These are phyloP conservation scores for Gaertneriomyces semiglobifer DNA, from an alignment of 192 early-diverging fungal genomes.

Conservation along the genomic window DNA sequence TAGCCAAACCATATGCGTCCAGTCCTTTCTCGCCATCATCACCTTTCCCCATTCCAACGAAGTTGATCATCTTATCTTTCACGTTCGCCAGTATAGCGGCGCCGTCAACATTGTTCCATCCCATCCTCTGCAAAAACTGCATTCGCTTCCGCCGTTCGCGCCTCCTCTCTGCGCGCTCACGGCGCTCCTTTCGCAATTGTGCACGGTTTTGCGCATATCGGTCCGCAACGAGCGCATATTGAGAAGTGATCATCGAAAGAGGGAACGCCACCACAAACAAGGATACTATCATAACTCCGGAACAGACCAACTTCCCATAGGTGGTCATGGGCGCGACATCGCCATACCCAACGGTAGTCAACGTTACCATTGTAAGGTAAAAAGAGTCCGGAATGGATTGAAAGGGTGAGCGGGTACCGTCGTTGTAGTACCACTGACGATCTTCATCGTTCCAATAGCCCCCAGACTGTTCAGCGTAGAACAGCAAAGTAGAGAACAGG, in stretches of 20 bases:
- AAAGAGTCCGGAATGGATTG: constrained; percentile 35
- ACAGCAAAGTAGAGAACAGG: constrained; percentile 19
- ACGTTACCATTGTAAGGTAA: constrained; percentile 27
- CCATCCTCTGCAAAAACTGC: neutral
- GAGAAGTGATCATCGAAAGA: constrained; percentile 36
- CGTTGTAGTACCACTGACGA: constrained; percentile 19
- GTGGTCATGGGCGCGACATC: constrained; percentile 27
- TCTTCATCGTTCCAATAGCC: constrained; percentile 17
- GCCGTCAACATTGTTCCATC: neutral
- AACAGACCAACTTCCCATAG: constrained; percentile 16
- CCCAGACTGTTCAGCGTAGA: constrained; percentile 23
- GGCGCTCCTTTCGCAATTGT: constrained; percentile 6
- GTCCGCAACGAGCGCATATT: constrained; percentile 29
- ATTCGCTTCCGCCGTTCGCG: constrained; percentile 1
- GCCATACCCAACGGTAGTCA: constrained; percentile 31
- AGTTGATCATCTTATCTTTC: neutral
- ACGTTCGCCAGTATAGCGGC: neutral
- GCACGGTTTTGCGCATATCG: constrained; percentile 18
- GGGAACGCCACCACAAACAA: constrained; percentile 13
- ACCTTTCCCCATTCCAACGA: neutral
- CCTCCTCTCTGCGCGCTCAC: constrained; percentile 1
- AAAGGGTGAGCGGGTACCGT: constrained; percentile 21
- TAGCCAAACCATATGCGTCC: neutral
- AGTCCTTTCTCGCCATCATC: constrained; percentile 1
- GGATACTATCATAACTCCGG: constrained; percentile 19